Evolutionary conservation across 768 basidiomycete genomes (phyloP).

Genomic region (Serendipita vermifera): DNA sequence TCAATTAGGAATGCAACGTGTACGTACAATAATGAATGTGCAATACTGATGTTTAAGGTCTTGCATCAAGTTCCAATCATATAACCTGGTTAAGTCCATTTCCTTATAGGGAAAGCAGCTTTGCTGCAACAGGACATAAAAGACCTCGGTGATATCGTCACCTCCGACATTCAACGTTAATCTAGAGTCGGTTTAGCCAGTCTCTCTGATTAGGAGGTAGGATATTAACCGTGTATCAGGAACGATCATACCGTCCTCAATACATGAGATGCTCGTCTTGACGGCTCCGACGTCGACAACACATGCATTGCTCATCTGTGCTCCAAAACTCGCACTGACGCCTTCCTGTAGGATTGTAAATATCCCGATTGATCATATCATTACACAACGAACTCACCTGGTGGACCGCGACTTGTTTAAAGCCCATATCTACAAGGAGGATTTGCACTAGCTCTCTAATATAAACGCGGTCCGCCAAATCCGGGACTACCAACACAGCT

Average conservation of each 20-base stretch:
- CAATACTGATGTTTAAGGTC: constrained; percentile 77
- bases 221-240: constrained; percentile 64
- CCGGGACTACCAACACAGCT: constrained; percentile 71
- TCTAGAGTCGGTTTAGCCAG: constrained; percentile 27
- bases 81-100: constrained; percentile 56
- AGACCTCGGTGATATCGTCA: constrained; percentile 86
- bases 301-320: constrained; percentile 88
- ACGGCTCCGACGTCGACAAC: constrained; percentile 89
- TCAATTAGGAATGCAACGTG: constrained; percentile 10
- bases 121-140: constrained; percentile 62
- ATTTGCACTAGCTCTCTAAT: constrained; percentile 65
- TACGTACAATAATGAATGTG: constrained; percentile 71
- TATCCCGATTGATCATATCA: background rate
- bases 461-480: constrained; percentile 77
- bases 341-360: constrained; percentile 49
- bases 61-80: constrained; percentile 88
- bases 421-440: constrained; percentile 67
- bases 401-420: constrained; percentile 85
- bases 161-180: constrained; percentile 81
- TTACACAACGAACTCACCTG: constrained; percentile 42
- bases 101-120: constrained; percentile 84
- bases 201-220: background rate
- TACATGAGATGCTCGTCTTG: constrained; percentile 75
- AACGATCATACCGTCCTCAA: constrained; percentile 85
- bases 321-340: constrained; percentile 85